Percentiles rank a stretch among this genome's conserved stretches.
Conservation (phyloP, 129 eudicot genomes). For the Saposhnikovia divaricata region DNA sequence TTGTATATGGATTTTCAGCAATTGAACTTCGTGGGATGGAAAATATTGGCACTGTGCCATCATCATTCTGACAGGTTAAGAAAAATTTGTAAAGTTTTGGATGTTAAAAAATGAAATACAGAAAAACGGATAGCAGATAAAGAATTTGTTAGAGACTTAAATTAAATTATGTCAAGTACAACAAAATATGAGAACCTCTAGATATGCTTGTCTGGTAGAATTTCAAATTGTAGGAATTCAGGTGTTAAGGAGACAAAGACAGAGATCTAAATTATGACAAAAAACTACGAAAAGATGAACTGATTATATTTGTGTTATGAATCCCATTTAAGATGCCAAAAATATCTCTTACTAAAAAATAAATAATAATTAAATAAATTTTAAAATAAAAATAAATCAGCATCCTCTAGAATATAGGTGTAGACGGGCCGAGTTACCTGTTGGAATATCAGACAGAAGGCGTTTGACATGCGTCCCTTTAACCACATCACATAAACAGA, state of each 20-base stretch:
- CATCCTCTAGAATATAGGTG: background rate
- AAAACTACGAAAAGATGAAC: background rate
- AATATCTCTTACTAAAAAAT: background rate
- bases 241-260: too few species aligned
- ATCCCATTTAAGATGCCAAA: background rate
- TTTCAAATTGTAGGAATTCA: background rate
- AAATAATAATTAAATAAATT: background rate
- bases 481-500: background rate
- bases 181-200: background rate
- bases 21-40: constrained; percentile 62
- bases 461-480: background rate
- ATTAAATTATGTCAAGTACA: background rate
- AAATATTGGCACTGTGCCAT: constrained; percentile 42
- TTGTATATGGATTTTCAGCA: constrained; percentile 78
- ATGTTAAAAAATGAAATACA: constrained; percentile 4
- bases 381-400: background rate
- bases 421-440: background rate
- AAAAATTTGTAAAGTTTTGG: constrained; percentile 16
- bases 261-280: background rate
- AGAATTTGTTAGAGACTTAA: constrained; percentile 2
- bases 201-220: background rate
- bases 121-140: background rate
- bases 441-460: background rate
- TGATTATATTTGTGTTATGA: background rate
- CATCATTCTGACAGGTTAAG: constrained; percentile 42